Evolutionary conservation across 495 filamentous ascomycete species (phyloP).

Genomic region (Trypethelium eluteriae): DNA sequence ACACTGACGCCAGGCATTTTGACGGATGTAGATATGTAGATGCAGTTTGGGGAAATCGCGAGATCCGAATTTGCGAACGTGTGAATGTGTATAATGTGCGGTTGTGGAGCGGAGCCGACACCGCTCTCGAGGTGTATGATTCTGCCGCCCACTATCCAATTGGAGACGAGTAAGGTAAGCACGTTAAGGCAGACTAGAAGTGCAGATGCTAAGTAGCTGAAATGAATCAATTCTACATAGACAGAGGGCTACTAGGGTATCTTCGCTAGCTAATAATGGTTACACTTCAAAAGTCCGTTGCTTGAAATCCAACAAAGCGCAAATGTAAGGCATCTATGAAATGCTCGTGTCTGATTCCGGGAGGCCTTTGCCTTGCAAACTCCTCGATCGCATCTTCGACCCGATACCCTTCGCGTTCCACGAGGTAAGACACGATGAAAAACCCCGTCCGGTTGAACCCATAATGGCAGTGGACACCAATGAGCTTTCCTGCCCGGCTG

Average conservation of each 20-base stretch:
- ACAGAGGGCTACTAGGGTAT: background rate
- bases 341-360: constrained; percentile 82
- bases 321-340: constrained; percentile 83
- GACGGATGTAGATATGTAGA: constrained; percentile 21
- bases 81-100: background rate
- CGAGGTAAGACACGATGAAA: constrained; percentile 82
- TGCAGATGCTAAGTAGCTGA: no score
- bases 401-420: constrained; percentile 66
- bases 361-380: constrained; percentile 64
- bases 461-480: constrained; percentile 93
- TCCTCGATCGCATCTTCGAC: constrained; percentile 73
- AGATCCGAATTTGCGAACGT: background rate
- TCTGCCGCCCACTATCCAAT: background rate
- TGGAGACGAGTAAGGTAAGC: background rate
- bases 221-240: background rate
- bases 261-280: no score
- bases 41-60: background rate
- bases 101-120: background rate
- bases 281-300: no score
- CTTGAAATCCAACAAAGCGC: constrained; percentile 44
- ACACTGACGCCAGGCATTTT: constrained; percentile 35
- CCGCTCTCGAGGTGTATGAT: background rate
- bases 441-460: constrained; percentile 90
- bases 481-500: constrained; percentile 43
- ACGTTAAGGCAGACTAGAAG: background rate